phyloP scores from a whole-genome alignment of 345 rosid species.

The Euphorbia tirucalli region DNA sequence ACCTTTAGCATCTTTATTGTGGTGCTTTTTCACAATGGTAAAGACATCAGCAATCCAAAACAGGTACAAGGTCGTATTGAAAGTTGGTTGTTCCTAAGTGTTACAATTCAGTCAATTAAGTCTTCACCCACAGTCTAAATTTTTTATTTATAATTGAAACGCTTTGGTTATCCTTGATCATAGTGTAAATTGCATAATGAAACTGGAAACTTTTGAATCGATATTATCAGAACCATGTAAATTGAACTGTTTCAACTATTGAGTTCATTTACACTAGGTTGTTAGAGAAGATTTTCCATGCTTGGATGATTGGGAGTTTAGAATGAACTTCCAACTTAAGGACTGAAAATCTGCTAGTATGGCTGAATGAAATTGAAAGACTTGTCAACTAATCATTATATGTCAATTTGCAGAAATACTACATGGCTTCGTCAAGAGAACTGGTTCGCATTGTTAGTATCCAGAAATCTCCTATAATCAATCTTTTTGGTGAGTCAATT shows the following conservation, averaged over 20 bases:
- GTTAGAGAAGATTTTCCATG: not conserved
- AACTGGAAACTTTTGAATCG: not conserved
- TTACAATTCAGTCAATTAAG: too few relatives aligned
- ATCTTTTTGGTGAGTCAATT: slow-evolving; percentile 97
- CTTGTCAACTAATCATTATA: not conserved
- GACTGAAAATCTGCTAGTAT: not conserved
- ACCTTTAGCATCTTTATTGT: too few relatives aligned
- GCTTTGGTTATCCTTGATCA: not conserved
- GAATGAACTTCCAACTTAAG: not conserved
- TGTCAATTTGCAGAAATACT: slow-evolving; percentile 74
- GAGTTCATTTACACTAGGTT: slow-evolving; percentile 1
- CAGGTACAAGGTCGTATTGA: not conserved
- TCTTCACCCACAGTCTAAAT: too few relatives aligned
- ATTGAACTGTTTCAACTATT: slow-evolving; percentile 10
- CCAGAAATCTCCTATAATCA: slow-evolving; percentile 95
- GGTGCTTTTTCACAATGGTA: too few relatives aligned
- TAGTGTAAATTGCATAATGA: not conserved
- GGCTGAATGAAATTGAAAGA: slow-evolving; percentile 1
- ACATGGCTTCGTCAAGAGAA: slow-evolving; percentile 99
- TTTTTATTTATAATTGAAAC: not conserved
- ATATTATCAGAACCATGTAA: not conserved
- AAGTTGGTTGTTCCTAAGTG: not conserved
- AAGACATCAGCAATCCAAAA: too few relatives aligned
- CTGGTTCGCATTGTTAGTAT: slow-evolving; percentile 97
- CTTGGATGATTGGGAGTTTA: not conserved